These are phyloP conservation scores for Ogataea glucozyma DNA, from an alignment of 805 yeast species.

Conservation along the genomic window DNA sequence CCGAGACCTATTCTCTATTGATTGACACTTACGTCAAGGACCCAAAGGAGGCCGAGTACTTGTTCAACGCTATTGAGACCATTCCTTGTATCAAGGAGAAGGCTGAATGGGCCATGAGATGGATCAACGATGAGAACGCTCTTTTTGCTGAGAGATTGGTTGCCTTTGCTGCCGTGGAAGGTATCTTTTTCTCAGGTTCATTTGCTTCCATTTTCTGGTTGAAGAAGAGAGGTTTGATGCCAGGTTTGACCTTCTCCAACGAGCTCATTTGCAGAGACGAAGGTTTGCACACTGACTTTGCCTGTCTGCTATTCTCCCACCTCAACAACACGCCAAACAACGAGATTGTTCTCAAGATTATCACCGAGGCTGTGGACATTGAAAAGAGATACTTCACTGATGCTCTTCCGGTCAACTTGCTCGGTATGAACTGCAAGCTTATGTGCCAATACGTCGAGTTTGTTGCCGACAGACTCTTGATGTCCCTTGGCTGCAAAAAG, in stretches of 20 bases:
- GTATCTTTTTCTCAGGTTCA: slow-evolving; percentile 97
- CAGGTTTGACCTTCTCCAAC: slow-evolving; percentile 96
- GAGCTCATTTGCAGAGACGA: slow-evolving; percentile 98
- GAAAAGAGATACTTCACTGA: slow-evolving; percentile 95
- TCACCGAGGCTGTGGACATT: slow-evolving; percentile 92
- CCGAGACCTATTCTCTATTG: slow-evolving; percentile 93
- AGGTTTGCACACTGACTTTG: slow-evolving; percentile 98
- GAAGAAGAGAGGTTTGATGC: slow-evolving; percentile 98
- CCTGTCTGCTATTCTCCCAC: slow-evolving; percentile 92
- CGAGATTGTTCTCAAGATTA: slow-evolving; percentile 76
- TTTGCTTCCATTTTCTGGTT: slow-evolving; percentile 99
- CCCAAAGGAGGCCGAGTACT: slow-evolving; percentile 85
- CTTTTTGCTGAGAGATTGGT: slow-evolving; percentile 93
- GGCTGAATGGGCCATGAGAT: slow-evolving; percentile 98
- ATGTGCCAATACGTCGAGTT: slow-evolving; percentile 99
- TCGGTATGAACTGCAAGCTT: slow-evolving; percentile 91
- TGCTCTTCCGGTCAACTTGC: slow-evolving; percentile 87
- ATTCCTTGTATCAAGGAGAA: slow-evolving; percentile 95
- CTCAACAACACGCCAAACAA: slow-evolving; percentile 84
- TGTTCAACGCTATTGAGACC: slow-evolving; percentile 94
- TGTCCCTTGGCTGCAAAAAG: slow-evolving; percentile 89
- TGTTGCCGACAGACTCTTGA: slow-evolving; percentile 91
- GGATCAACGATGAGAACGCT: slow-evolving; percentile 89
- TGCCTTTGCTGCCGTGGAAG: slow-evolving; percentile 98
- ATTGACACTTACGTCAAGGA: slow-evolving; percentile 96